phyloP scores from a whole-genome alignment of 371 early-diverging fungal genomes.

The Choanephora cucurbitarum region DNA sequence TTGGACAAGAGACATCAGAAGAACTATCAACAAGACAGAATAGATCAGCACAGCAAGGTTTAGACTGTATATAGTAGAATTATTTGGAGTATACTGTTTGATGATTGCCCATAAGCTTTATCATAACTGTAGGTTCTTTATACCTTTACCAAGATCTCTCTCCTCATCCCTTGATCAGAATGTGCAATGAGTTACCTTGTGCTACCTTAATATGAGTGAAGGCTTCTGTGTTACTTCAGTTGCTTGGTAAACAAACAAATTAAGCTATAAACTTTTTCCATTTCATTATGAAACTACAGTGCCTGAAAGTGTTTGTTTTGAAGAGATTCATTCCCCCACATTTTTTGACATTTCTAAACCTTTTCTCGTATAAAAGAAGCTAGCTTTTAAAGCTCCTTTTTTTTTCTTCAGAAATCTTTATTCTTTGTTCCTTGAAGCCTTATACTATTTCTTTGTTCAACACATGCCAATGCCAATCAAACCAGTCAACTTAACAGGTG shows the following conservation, averaged over 20 bases:
- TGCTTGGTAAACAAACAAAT: neutral
- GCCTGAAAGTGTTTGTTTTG: neutral
- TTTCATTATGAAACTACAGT: neutral
- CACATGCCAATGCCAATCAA: slow-evolving; percentile 24
- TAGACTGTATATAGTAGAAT: too few relatives aligned
- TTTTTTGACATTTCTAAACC: neutral
- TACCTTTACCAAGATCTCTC: too few relatives aligned
- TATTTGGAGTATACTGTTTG: too few relatives aligned
- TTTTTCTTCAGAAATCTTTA: neutral
- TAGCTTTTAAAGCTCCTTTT: neutral
- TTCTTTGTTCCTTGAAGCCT: neutral
- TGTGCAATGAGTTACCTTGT: too few relatives aligned
- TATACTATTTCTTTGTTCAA: slow-evolving; percentile 4
- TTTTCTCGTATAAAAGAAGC: neutral
- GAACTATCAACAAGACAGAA: too few relatives aligned
- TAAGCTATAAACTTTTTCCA: neutral
- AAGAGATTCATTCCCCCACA: neutral
- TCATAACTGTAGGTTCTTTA: too few relatives aligned
- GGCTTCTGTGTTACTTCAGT: neutral
- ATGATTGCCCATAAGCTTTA: too few relatives aligned
- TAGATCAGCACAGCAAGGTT: too few relatives aligned
- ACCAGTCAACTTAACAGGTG: slow-evolving; percentile 33
- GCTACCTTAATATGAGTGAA: too few relatives aligned
- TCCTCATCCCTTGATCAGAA: too few relatives aligned
- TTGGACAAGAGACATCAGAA: too few relatives aligned